These are phyloP conservation scores for Sedum album DNA, from an alignment of 164 flowering plant genomes.

Conservation along the genomic window DNA sequence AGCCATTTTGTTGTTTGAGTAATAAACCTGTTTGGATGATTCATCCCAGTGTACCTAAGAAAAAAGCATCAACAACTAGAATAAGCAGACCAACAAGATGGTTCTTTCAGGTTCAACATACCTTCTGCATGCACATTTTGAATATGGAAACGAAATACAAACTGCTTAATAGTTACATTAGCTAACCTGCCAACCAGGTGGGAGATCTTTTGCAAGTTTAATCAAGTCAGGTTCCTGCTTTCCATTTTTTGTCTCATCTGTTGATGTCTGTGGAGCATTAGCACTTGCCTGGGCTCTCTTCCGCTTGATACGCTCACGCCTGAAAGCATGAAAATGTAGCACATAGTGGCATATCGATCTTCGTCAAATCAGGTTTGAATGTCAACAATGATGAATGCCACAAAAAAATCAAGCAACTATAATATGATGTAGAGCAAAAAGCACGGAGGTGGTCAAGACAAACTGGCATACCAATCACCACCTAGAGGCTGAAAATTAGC, in stretches of 20 bases:
- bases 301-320: conserved; percentile 91
- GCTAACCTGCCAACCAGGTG: conserved; percentile 88
- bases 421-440: background rate
- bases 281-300: conserved; percentile 41
- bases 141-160: too few species aligned
- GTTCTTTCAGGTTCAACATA: conserved; percentile 40
- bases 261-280: conserved; percentile 14
- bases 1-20: conserved; percentile 54
- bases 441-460: background rate
- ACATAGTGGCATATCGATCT: background rate
- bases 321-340: conserved; percentile 13
- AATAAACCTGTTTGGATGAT: conserved; percentile 63
- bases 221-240: conserved; percentile 48
- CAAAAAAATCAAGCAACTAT: background rate
- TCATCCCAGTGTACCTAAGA: conserved; percentile 9
- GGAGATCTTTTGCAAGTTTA: conserved; percentile 56
- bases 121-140: too few species aligned
- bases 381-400: background rate
- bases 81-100: background rate
- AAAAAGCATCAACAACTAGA: background rate
- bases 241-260: conserved; percentile 23
- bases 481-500: conserved; percentile 97
- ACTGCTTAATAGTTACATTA: background rate
- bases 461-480: conserved; percentile 72
- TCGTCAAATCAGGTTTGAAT: background rate